A percentile compares a stretch with the other conserved stretches of the same genome.
These are phyloP conservation scores for Penicillium sp. DNA, from an alignment of 2,329 filamentous ascomycete genomes.

Conservation along the genomic window DNA sequence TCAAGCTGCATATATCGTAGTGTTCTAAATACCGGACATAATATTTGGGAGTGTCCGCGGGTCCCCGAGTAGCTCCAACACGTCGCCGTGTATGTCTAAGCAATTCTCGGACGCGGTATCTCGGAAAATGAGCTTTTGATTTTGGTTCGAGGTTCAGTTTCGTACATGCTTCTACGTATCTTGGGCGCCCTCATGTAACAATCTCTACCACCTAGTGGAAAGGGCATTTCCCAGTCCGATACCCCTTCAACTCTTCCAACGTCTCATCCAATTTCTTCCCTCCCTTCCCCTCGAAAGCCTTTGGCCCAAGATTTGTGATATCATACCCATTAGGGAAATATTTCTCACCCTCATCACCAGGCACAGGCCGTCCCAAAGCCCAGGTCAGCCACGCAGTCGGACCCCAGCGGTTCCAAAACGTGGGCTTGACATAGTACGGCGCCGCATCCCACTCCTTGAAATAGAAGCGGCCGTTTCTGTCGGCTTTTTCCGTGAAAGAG, in stretches of 20 bases:
- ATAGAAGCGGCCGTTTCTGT: conserved; percentile 57
- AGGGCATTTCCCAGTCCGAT: conserved; percentile 51
- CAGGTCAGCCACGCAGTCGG: conserved; percentile 55
- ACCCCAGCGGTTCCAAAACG: conserved; percentile 64
- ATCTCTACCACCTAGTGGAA: conserved; percentile 35
- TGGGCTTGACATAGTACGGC: conserved; percentile 66
- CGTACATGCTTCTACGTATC: no score
- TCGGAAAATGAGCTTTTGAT: neutral
- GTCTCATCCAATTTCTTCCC: conserved; percentile 25
- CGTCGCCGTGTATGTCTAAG: no score
- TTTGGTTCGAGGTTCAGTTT: neutral
- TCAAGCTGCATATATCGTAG: neutral
- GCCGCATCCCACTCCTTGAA: conserved; percentile 58
- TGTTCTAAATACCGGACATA: neutral
- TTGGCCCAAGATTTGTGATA: conserved; percentile 63
- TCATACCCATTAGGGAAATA: conserved; percentile 53
- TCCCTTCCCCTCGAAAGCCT: conserved; percentile 55
- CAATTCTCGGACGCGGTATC: no score
- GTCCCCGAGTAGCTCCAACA: no score
- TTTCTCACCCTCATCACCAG: conserved; percentile 50
- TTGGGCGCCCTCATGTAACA: no score
- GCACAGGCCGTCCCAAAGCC: conserved; percentile 48
- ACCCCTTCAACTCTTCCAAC: conserved; percentile 48
- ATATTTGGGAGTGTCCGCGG: neutral
- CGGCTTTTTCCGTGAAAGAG: conserved; percentile 48